phyloP scores from a whole-genome alignment of 257 asterid species.

The Salvia hispanica region DNA sequence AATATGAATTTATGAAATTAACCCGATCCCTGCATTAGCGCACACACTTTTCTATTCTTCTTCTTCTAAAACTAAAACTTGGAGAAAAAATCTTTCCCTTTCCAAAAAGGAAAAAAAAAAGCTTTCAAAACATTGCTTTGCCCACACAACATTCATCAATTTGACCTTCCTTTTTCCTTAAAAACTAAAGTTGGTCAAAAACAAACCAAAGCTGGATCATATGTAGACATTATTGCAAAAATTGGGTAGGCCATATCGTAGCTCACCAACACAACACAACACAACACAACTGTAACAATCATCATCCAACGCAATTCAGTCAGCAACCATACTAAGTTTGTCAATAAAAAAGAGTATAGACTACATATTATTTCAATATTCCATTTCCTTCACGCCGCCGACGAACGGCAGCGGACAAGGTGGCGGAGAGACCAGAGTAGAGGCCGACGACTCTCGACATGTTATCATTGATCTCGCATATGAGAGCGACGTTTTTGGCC shows the following conservation, averaged over 20 bases:
- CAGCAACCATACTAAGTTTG: no score
- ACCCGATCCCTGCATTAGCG: neutral
- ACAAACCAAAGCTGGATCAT: neutral
- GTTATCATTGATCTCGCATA: conserved; percentile 63
- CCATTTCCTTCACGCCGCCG: conserved; percentile 34
- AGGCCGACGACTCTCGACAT: conserved; percentile 50
- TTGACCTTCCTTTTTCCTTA: neutral
- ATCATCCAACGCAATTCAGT: conserved; percentile 11
- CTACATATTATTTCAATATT: conserved; percentile 34
- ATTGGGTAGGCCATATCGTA: no score
- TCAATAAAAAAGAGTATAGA: no score
- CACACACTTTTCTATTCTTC: neutral
- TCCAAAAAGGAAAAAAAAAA: no score
- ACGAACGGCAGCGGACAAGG: conserved; percentile 47
- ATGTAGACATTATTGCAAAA: no score
- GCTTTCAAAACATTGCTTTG: neutral
- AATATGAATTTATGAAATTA: no score
- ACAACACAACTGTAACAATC: conserved; percentile 16
- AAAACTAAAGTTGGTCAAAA: neutral
- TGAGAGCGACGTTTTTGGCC: conserved; percentile 58
- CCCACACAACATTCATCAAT: neutral
- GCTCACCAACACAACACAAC: no score
- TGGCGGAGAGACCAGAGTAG: conserved; percentile 59
- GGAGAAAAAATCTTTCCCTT: neutral
- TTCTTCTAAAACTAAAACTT: neutral